phyloP scores from a whole-genome alignment of 2,329 filamentous ascomycete species.

The Scolecobasidium constrictum region DNA sequence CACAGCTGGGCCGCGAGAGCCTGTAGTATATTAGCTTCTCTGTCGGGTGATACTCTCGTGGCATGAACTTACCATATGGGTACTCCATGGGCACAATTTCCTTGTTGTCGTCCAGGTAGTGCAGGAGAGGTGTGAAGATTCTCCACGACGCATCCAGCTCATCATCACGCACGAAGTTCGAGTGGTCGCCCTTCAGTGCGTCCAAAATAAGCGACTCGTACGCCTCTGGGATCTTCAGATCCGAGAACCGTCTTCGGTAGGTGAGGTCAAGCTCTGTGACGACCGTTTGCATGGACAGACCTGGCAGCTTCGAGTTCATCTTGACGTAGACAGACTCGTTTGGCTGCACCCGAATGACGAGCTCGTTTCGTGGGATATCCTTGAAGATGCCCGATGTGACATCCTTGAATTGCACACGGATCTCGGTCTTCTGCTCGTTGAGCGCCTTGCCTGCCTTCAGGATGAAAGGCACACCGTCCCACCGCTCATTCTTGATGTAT shows the following conservation, averaged over 20 bases:
- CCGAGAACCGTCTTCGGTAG: conserved; percentile 95
- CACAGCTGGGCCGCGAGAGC: conserved; percentile 90
- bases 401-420: conserved; percentile 98
- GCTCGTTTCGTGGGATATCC: conserved; percentile 97
- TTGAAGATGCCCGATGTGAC: conserved; percentile 99
- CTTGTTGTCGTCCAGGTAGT: conserved; percentile 98
- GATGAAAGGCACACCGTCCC: conserved; percentile 98
- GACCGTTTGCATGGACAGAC: conserved; percentile 98
- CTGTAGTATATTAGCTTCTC: conserved; percentile 34
- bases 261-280: conserved; percentile 97
- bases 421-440: conserved; percentile 99
- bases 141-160: conserved; percentile 97
- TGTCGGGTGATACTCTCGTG: background rate
- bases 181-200: conserved; percentile 97
- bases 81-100: conserved; percentile 99
- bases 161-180: conserved; percentile 62
- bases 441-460: conserved; percentile 98
- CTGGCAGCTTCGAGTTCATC: conserved; percentile 99
- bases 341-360: conserved; percentile 97
- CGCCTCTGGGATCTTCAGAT: conserved; percentile 97
- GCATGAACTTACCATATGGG: conserved; percentile 69
- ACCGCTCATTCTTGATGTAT: conserved; percentile 99
- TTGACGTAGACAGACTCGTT: conserved; percentile 99
- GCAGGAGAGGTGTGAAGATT: conserved; percentile 91
- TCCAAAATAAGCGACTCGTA: conserved; percentile 97